These are phyloP conservation scores for Ceratobasidium sp. DNA, from an alignment of 1,284 basidiomycete species.

Conservation along the genomic window DNA sequence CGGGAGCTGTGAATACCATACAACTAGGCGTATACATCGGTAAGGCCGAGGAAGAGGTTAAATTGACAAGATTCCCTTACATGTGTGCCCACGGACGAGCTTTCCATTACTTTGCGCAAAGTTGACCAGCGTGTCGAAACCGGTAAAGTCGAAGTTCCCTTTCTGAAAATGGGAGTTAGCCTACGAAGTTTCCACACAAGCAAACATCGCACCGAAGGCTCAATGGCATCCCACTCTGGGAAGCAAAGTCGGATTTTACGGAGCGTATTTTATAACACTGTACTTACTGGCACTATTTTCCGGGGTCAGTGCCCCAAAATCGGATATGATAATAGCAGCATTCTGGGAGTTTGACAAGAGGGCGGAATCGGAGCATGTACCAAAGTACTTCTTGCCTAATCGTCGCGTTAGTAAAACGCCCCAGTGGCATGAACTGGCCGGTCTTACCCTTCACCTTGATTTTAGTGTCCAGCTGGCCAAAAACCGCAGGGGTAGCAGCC, in stretches of 20 bases:
- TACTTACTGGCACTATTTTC: conserved; percentile 41
- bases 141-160: conserved; percentile 31
- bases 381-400: conserved; percentile 42
- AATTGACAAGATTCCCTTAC: too few relatives aligned
- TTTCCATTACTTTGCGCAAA: too few relatives aligned
- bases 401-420: too few relatives aligned
- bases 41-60: too few relatives aligned
- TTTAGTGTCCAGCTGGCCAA: conserved; percentile 32
- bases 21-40: too few relatives aligned
- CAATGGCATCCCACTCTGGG: conserved; percentile 48
- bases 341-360: conserved; percentile 54
- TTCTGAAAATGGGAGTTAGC: too few relatives aligned
- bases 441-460: conserved; percentile 43
- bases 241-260: too few relatives aligned
- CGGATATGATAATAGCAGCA: conserved; percentile 53
- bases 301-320: conserved; percentile 52
- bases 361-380: conserved; percentile 13
- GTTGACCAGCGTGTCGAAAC: conserved; percentile 31
- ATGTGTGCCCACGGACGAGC: too few relatives aligned
- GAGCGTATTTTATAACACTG: too few relatives aligned
- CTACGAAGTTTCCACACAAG: too few relatives aligned
- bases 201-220: conserved; percentile 43
- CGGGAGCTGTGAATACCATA: too few relatives aligned
- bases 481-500: conserved; percentile 2
- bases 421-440: background rate